A percentile compares a stretch with the other conserved stretches of the same genome.
These are phyloP conservation scores for Rhodamnia argentea DNA, from an alignment of 345 rosid genomes.

Conservation along the genomic window DNA sequence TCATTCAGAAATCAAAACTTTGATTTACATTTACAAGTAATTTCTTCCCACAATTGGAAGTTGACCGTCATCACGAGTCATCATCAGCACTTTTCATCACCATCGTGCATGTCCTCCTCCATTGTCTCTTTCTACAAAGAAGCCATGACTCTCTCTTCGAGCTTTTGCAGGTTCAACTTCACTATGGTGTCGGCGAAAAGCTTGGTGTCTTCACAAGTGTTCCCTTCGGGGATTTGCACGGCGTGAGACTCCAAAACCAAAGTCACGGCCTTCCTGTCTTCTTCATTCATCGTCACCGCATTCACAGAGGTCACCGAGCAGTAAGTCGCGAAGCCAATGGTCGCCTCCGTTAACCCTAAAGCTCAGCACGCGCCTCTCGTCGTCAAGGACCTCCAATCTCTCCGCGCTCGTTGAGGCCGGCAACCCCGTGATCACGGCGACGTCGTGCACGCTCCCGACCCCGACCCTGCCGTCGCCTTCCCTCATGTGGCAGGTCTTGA, in stretches of 20 bases:
- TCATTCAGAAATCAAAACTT: neutral
- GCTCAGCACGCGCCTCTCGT: conserved; percentile 52
- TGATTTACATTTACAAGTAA: neutral
- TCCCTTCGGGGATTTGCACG: conserved; percentile 81
- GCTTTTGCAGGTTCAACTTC: conserved; percentile 83
- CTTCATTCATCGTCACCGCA: conserved; percentile 20
- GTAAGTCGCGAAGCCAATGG: conserved; percentile 69
- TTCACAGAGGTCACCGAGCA: conserved; percentile 71
- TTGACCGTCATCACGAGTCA: neutral
- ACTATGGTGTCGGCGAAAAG: conserved; percentile 91
- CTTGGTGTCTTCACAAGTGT: conserved; percentile 62
- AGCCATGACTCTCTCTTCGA: conserved; percentile 41
- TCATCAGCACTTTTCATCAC: neutral
- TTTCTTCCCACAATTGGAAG: neutral
- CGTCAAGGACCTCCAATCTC: conserved; percentile 63
- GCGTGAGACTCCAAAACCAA: conserved; percentile 64
- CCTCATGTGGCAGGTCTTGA: conserved; percentile 28
- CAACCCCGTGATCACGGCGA: conserved; percentile 57
- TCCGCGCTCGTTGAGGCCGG: conserved; percentile 89
- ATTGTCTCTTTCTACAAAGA: conserved; percentile 15
- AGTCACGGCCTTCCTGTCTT: conserved; percentile 30
- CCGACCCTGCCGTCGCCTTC: conserved; percentile 30
- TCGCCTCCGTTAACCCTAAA: conserved; percentile 79
- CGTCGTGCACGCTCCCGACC: conserved; percentile 60
- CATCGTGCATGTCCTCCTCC: neutral